Percentiles rank a stretch among this genome's conserved stretches.
Conservation (phyloP, 192 early-diverging fungal species). For the Entomortierella chlamydospora region DNA sequence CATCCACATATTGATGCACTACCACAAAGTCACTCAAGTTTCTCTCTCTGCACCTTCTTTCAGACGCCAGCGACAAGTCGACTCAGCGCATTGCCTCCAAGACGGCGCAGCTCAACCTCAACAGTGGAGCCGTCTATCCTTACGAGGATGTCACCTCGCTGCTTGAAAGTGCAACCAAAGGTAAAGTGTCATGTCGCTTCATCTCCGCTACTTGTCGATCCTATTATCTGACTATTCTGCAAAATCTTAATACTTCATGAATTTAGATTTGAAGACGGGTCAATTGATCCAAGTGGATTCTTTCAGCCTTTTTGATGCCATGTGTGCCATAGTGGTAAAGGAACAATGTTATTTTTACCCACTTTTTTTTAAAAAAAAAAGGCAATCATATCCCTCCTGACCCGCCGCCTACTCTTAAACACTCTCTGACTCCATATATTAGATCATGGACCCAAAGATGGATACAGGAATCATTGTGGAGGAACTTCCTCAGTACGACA, state of each 20-base stretch:
- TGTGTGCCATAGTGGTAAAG: constrained; percentile 68
- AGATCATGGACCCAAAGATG: constrained; percentile 75
- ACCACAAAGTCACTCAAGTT: neutral
- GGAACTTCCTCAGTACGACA: constrained; percentile 51
- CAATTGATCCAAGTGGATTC: constrained; percentile 65
- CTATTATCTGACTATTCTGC: neutral
- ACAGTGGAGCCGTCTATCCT: constrained; percentile 14
- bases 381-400: neutral
- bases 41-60: neutral
- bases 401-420: no score
- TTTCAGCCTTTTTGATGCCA: constrained; percentile 70
- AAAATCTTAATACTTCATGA: neutral
- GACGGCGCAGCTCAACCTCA: constrained; percentile 12
- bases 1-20: no score
- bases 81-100: constrained; percentile 20
- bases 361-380: neutral
- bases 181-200: constrained; percentile 18
- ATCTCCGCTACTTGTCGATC: neutral
- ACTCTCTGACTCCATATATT: neutral
- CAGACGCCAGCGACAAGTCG: constrained; percentile 5
- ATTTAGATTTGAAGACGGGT: constrained; percentile 64
- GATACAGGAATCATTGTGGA: constrained; percentile 69
- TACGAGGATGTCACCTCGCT: constrained; percentile 60
- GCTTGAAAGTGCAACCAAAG: constrained; percentile 56
- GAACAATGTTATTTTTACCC: neutral